Evolutionary conservation across 2,329 filamentous ascomycete genomes (phyloP).

Genomic region (Colletotrichum noveboracense): DNA sequence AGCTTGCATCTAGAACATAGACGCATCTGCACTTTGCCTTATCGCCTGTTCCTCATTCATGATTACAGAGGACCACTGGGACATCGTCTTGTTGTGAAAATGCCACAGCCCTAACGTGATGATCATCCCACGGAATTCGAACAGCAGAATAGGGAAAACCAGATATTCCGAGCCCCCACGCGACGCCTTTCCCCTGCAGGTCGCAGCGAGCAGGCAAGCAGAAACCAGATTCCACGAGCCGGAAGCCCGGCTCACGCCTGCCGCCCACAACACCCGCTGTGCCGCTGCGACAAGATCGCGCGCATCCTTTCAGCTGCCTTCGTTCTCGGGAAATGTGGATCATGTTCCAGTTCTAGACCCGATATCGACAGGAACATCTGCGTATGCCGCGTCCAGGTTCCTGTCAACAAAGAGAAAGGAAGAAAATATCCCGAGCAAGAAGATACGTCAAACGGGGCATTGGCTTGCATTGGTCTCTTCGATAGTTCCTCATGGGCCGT

Average conservation of each 20-base stretch:
- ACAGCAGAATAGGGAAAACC: neutral
- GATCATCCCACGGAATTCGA: neutral
- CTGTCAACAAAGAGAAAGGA: neutral
- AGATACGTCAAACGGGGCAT: neutral
- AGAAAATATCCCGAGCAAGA: neutral
- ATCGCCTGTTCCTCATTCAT: neutral
- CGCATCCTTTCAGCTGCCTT: neutral
- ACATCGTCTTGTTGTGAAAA: neutral
- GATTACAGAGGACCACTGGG: neutral
- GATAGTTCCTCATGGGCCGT: neutral
- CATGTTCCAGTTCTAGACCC: neutral
- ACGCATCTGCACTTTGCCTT: neutral
- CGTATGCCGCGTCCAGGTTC: neutral
- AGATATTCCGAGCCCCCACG: neutral
- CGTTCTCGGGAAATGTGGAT: neutral
- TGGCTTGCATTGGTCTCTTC: neutral
- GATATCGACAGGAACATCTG: neutral
- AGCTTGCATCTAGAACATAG: neutral
- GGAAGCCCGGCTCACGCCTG: conserved; percentile 5
- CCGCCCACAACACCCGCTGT: neutral
- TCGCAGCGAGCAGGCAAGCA: neutral
- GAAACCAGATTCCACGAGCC: neutral
- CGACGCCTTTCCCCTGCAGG: conserved; percentile 1
- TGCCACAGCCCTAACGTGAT: neutral
- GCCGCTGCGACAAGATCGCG: neutral